Percentiles rank a stretch among this genome's conserved stretches.
Evolutionary conservation across 2,329 filamentous ascomycete species (phyloP).

Genomic region (Coniochaeta ligniaria): DNA sequence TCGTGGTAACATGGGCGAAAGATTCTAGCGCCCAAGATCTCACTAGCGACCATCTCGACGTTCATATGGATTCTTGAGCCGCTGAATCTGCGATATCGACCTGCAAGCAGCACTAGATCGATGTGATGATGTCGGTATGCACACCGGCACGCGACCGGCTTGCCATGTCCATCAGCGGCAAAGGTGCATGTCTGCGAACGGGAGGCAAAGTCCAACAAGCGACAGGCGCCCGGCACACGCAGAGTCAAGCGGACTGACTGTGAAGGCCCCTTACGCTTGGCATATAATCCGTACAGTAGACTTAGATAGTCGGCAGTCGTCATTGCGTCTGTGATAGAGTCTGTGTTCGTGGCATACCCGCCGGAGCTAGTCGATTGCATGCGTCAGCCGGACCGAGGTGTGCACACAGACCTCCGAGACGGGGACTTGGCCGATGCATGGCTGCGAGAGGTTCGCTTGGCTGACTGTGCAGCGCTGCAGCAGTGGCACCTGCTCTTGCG

Average conservation of each 20-base stretch:
- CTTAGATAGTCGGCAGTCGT: not conserved
- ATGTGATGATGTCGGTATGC: not conserved
- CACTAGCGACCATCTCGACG: not conserved
- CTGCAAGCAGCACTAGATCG: not conserved
- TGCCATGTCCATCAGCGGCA: not conserved
- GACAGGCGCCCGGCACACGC: not conserved
- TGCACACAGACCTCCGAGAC: slow-evolving; percentile 2
- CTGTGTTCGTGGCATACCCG: slow-evolving; percentile 16
- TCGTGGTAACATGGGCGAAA: too few relatives aligned
- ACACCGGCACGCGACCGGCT: not conserved
- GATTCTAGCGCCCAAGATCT: not conserved
- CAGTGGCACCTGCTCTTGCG: not conserved
- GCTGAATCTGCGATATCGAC: not conserved
- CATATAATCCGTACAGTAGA: not conserved
- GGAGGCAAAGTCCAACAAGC: not conserved
- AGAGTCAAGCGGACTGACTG: not conserved
- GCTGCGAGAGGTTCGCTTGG: not conserved
- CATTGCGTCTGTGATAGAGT: not conserved
- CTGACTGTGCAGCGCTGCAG: not conserved
- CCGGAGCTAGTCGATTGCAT: slow-evolving; percentile 16
- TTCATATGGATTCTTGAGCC: not conserved
- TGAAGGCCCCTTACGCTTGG: not conserved
- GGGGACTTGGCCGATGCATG: not conserved
- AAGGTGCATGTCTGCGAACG: not conserved
- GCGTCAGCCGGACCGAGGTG: slow-evolving; percentile 13